A percentile compares a stretch with the other conserved stretches of the same genome.
Evolutionary conservation across 2,329 filamentous ascomycete species (phyloP).

Genomic region (Colletotrichum liaoningense): DNA sequence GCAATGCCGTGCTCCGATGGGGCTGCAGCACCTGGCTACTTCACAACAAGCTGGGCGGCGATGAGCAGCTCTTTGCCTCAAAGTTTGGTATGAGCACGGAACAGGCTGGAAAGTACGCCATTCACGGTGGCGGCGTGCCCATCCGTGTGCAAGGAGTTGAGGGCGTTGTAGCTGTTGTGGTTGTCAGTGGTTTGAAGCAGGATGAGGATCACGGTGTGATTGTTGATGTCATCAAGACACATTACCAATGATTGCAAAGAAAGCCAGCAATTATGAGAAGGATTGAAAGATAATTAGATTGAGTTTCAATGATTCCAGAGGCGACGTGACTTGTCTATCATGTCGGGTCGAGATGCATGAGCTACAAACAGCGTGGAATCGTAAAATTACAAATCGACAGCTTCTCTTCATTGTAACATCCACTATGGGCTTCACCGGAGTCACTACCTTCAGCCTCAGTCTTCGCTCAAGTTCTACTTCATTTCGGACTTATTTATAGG

Average conservation of each 20-base stretch:
- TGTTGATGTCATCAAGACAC: slow-evolving; percentile 73
- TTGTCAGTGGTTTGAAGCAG: slow-evolving; percentile 82
- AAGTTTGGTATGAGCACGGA: slow-evolving; percentile 72
- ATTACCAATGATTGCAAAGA: slow-evolving; percentile 47
- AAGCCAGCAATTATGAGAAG: not conserved
- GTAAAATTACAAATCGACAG: no score
- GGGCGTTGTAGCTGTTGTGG: slow-evolving; percentile 79
- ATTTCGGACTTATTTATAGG: no score
- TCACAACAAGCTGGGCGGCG: slow-evolving; percentile 72
- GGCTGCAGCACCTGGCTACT: slow-evolving; percentile 78
- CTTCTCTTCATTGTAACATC: no score
- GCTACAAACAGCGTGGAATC: no score
- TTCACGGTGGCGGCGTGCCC: slow-evolving; percentile 82
- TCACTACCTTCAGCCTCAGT: no score
- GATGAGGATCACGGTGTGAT: slow-evolving; percentile 83
- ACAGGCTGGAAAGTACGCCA: slow-evolving; percentile 73
- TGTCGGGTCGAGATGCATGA: no score
- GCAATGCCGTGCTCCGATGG: slow-evolving; percentile 77
- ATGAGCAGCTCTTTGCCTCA: slow-evolving; percentile 72
- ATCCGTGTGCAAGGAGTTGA: slow-evolving; percentile 79
- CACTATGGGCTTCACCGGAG: no score
- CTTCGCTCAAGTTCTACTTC: no score
- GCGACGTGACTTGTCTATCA: not conserved
- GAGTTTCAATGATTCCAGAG: not conserved
- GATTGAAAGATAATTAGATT: not conserved